Evolutionary conservation across 2,329 filamentous ascomycete genomes (phyloP).

Genomic region (Phialophora chinensis): DNA sequence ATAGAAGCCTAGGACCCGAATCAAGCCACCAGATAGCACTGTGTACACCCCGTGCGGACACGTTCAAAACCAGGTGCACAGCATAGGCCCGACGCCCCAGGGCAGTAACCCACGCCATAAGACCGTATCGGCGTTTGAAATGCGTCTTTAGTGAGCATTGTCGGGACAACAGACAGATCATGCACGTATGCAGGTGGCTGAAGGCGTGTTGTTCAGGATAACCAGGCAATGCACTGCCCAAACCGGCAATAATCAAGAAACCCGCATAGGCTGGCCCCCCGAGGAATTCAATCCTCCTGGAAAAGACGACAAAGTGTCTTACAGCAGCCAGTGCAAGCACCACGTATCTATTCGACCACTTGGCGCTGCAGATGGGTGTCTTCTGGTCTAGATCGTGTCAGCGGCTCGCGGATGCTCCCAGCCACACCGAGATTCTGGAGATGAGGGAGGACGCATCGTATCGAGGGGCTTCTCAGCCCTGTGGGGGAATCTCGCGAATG

Average conservation of each 20-base stretch:
- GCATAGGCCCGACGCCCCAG: background rate
- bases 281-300: too few relatives aligned
- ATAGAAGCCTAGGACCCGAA: background rate
- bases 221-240: too few relatives aligned
- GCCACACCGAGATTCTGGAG: background rate
- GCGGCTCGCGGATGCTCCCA: background rate
- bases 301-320: background rate
- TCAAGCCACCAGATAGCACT: background rate
- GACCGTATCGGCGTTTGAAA: too few relatives aligned
- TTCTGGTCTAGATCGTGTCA: conserved; percentile 1
- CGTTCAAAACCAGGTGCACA: background rate
- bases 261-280: too few relatives aligned
- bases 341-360: background rate
- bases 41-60: background rate
- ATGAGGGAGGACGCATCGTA: too few relatives aligned
- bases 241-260: too few relatives aligned
- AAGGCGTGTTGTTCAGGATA: too few relatives aligned
- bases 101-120: too few relatives aligned
- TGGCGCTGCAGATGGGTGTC: background rate
- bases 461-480: background rate
- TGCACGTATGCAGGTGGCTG: too few relatives aligned
- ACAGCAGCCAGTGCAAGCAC: too few relatives aligned
- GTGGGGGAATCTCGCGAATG: background rate
- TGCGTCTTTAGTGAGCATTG: too few relatives aligned
- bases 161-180: too few relatives aligned